phyloP scores from a whole-genome alignment of 23 red algal genomes.

The Gracilaria gracilis region DNA sequence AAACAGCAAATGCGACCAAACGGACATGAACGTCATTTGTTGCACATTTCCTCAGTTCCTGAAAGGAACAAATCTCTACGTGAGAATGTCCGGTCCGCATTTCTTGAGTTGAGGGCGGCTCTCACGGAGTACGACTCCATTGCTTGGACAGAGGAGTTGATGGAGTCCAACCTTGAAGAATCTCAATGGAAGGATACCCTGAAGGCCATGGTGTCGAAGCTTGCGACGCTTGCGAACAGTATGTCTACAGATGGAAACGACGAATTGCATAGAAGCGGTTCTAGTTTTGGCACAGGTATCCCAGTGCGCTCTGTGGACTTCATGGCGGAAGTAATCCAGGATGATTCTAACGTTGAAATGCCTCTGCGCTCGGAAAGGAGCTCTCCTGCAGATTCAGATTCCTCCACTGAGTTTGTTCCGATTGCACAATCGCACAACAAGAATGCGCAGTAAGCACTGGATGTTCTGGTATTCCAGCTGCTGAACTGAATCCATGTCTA shows the following conservation, averaged over 20 bases:
- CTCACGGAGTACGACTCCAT: constrained; percentile 31
- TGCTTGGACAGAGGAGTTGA: constrained; percentile 6
- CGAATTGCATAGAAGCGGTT: background rate
- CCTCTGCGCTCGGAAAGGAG: constrained; percentile 12
- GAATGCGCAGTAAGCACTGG: background rate
- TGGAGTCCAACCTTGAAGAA: constrained; percentile 7
- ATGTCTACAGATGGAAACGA: background rate
- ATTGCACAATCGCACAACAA: background rate
- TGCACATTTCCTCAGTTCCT: background rate
- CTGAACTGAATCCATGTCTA: too few species aligned
- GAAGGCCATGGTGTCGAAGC: constrained; percentile 40
- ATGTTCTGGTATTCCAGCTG: too few species aligned
- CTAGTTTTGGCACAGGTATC: constrained; percentile 32
- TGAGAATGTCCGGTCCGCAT: constrained; percentile 41
- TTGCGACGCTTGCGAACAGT: constrained; percentile 24
- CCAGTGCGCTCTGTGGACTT: constrained; percentile 17
- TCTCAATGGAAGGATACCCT: constrained; percentile 42
- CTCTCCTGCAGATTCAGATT: constrained; percentile 11
- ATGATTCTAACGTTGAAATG: constrained; percentile 19
- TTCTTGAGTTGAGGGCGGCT: constrained; percentile 37
- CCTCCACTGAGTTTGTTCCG: constrained; percentile 2
- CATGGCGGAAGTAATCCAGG: constrained; percentile 19
- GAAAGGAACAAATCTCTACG: constrained; percentile 23
- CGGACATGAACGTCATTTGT: background rate
- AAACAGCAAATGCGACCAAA: background rate